These are phyloP conservation scores for Wickerhamomyces queroliae DNA, from an alignment of 805 yeast genomes.

Conservation along the genomic window DNA sequence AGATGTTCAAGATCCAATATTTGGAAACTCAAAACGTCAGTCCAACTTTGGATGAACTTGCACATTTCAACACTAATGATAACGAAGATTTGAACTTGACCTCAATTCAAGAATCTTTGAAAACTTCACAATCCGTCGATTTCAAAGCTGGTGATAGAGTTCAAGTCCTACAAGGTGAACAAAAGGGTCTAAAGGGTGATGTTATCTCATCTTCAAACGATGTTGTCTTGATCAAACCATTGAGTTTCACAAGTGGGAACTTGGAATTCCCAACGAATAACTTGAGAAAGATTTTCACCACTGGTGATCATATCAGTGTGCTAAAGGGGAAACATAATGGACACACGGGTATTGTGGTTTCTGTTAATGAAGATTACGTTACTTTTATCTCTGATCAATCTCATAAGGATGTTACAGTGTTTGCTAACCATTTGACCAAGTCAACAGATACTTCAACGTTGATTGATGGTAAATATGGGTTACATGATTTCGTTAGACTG, in stretches of 20 bases:
- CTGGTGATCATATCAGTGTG: constrained; percentile 95
- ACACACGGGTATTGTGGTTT: constrained; percentile 91
- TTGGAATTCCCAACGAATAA: constrained; percentile 80
- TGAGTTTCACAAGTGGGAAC: constrained; percentile 39
- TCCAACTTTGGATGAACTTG: constrained; percentile 86
- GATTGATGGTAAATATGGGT: constrained; percentile 69
- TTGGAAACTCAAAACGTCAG: constrained; percentile 77
- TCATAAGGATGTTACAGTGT: constrained; percentile 82
- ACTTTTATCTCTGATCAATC: constrained; percentile 88
- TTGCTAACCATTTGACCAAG: constrained; percentile 83
- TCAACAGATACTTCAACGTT: constrained; percentile 87
- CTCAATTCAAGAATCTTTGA: constrained; percentile 80
- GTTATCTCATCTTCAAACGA: constrained; percentile 68
- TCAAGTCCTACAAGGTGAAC: constrained; percentile 90
- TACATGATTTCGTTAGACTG: constrained; percentile 85
- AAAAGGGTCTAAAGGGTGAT: constrained; percentile 79
- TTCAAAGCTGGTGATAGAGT: constrained; percentile 95
- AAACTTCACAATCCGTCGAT: constrained; percentile 48
- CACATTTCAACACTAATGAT: constrained; percentile 67
- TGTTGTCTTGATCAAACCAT: constrained; percentile 43
- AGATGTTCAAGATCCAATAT: constrained; percentile 79
- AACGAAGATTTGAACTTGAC: constrained; percentile 82
- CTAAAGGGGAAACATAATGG: constrained; percentile 87
- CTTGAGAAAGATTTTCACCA: constrained; percentile 76
- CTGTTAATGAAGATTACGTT: constrained; percentile 77